Evolutionary conservation across 148 eudicot species (phyloP).

Genomic region (Linanthus parryae): DNA sequence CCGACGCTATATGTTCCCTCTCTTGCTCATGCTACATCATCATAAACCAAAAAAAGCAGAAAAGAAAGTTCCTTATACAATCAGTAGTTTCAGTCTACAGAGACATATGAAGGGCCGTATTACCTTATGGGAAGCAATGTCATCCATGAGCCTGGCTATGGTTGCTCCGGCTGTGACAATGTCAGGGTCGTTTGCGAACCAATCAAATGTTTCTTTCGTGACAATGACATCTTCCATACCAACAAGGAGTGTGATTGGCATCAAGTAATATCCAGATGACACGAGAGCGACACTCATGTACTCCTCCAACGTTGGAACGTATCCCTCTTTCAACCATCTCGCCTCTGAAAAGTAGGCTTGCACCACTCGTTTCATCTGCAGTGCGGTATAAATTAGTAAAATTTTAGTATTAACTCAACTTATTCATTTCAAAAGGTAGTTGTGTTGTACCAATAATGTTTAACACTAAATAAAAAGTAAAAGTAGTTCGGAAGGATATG

Average conservation of each 20-base stretch:
- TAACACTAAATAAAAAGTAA: no score
- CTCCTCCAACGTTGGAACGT: slow-evolving; percentile 15
- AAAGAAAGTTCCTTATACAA: neutral
- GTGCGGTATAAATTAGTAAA: no score
- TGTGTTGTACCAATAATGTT: no score
- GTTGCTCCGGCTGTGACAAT: slow-evolving; percentile 2
- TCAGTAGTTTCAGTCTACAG: neutral
- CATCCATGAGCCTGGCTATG: slow-evolving; percentile 17
- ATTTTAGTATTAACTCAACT: no score
- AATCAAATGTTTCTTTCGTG: slow-evolving; percentile 12
- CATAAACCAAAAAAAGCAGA: neutral
- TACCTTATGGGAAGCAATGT: slow-evolving; percentile 19
- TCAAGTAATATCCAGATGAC: slow-evolving; percentile 10
- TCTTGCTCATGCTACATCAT: slow-evolving; percentile 13
- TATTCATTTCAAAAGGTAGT: no score
- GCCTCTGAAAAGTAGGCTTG: slow-evolving; percentile 17
- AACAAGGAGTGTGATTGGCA: neutral
- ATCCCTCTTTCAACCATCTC: slow-evolving; percentile 13
- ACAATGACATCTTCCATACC: slow-evolving; percentile 20
- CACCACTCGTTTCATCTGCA: slow-evolving; percentile 11
- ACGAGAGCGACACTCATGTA: slow-evolving; percentile 5
- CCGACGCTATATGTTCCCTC: slow-evolving; percentile 14
- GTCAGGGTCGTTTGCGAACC: slow-evolving; percentile 7
- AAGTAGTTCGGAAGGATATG: no score
- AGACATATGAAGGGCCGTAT: neutral